Evolutionary conservation across 257 asterid species (phyloP).

Genomic region (Solanum stenotomum): DNA sequence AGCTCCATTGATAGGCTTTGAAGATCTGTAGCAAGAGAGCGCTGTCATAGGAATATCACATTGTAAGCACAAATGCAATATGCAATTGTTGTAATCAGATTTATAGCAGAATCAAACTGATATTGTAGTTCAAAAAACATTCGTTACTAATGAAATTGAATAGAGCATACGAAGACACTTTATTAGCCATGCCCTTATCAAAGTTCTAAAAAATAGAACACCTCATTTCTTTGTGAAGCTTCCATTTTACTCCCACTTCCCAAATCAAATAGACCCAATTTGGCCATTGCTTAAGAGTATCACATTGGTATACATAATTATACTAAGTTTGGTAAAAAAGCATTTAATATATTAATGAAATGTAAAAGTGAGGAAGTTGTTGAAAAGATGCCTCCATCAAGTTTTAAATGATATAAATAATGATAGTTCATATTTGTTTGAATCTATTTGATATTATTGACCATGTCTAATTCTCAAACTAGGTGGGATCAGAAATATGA

Average conservation of each 20-base stretch:
- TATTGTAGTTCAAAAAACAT: neutral
- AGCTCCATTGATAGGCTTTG: constrained; percentile 74
- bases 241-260: neutral
- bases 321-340: neutral
- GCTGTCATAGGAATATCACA: constrained; percentile 34
- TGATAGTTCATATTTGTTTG: neutral
- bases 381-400: neutral
- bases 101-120: neutral
- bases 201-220: neutral
- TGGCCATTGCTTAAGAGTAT: neutral
- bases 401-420: neutral
- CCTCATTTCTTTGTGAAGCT: neutral
- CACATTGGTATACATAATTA: neutral
- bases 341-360: neutral
- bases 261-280: neutral
- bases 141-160: neutral
- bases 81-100: neutral
- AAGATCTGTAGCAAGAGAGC: constrained; percentile 77
- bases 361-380: neutral
- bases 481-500: neutral
- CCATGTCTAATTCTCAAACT: neutral
- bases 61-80: constrained; percentile 12
- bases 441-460: neutral
- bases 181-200: neutral
- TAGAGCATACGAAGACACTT: neutral